Conservation (phyloP, 176 grass and related monocot species). For the barley (Hordeum vulgare) region DNA sequence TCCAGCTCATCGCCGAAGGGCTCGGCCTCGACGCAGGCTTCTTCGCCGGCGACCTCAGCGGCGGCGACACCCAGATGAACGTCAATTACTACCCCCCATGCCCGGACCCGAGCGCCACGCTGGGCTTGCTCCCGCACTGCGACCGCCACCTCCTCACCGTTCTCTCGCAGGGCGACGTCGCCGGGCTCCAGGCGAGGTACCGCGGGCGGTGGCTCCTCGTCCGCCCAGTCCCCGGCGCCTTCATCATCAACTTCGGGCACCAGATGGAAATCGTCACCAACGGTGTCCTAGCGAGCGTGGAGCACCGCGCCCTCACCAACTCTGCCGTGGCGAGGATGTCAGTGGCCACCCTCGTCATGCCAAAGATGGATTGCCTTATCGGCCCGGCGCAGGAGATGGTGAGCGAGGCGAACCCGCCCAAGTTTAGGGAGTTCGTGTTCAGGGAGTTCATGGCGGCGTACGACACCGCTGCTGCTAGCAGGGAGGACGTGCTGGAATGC, state of each 20-base stretch:
- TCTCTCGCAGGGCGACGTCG: slow-evolving; percentile 25
- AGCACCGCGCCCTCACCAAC: slow-evolving; percentile 40
- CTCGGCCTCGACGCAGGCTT: neutral
- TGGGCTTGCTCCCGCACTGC: neutral
- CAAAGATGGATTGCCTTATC: slow-evolving; percentile 25
- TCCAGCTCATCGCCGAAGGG: slow-evolving; percentile 13
- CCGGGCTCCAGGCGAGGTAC: slow-evolving; percentile 29
- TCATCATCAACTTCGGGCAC: slow-evolving; percentile 43
- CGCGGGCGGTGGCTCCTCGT: no score
- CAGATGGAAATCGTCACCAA: slow-evolving; percentile 51
- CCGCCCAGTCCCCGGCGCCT: slow-evolving; percentile 4
- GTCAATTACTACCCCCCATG: slow-evolving; percentile 40
- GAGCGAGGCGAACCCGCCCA: neutral
- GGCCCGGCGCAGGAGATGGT: neutral
- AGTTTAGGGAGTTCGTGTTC: slow-evolving; percentile 41
- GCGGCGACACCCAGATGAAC: slow-evolving; percentile 5
- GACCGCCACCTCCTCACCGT: slow-evolving; percentile 20
- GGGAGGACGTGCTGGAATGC: slow-evolving; percentile 43
- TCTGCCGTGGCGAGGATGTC: neutral
- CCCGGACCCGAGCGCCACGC: neutral
- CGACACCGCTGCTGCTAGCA: slow-evolving; percentile 26
- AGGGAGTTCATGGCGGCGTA: slow-evolving; percentile 49
- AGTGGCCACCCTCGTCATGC: slow-evolving; percentile 33
- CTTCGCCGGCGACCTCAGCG: neutral
- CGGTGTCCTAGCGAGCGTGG: slow-evolving; percentile 36